Base-by-base conservation (phyloP, 1,284 basidiomycete genomes). In the Ustilago hordei region DNA sequence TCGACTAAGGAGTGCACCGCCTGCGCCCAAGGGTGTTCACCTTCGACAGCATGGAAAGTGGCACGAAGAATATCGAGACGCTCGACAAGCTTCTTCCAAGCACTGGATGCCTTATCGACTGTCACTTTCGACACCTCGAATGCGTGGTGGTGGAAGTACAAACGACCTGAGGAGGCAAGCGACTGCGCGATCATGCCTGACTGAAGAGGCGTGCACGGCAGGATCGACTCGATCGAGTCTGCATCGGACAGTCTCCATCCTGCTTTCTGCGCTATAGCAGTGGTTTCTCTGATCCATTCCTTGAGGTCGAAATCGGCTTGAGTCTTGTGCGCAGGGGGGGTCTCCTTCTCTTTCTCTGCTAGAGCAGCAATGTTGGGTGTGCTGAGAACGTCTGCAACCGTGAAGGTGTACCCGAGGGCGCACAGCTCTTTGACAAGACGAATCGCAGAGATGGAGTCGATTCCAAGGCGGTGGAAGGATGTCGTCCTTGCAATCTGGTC, bases 141-240 rank as follows among this genome's bases (percentile, higher is more conserved):
- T 2, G 64, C 66, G 32, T 82, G 80, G 43, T 72, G 73, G 52
- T 83, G 81, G 63, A 81, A 68, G 68, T 85, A 84, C 5, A 81
- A 62, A 9, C 50, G 58, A 28, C 81, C 81, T 1, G 57, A 53
- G 7, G 70, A 75, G 4, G 75, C 72, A 28, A 83, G 67, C 15
- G 78, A 77, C 48, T 84, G 80, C 0, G 81, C 69, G 47, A 86
- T 78, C 81, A 85, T 84, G 8, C 83, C 82, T 1, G 77, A 62
- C 58, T 86, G 85, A 53, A 85, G 67, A 7, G 85, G 84, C 19
- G 84, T 85, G 64, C 82, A 84, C 0, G 85, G 84, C 48, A 81
- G 9, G 34, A 80, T 60, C 13, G 74, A 65, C 34, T 41, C 60
- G 56, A 80, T 64, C 28, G 68, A 36, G 50, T 77, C 79, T 17